A percentile compares a stretch with the other conserved stretches of the same genome.
phyloP scores from a whole-genome alignment of 345 rosid genomes.

The Mangifera indica region DNA sequence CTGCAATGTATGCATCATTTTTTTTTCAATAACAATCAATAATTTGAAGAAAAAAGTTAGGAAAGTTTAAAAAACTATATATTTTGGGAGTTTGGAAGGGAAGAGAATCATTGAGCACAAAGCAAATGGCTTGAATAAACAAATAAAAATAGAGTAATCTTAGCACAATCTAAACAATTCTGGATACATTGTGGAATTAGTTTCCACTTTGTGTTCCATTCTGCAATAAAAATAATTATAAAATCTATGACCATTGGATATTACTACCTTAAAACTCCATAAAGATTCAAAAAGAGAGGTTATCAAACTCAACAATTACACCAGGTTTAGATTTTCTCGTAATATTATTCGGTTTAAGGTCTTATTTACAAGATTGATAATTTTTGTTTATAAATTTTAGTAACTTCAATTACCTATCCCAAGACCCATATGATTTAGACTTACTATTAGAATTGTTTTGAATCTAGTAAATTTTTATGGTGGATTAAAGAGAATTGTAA shows the following conservation, averaged over 20 bases:
- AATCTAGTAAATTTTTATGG: not conserved
- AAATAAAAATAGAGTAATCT: not conserved
- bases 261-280: not conserved
- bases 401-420: not conserved
- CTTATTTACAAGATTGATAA: too few species aligned
- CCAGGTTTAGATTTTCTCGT: too few species aligned
- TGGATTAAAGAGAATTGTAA: too few species aligned
- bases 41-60: not conserved
- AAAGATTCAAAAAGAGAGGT: not conserved
- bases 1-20: too few species aligned
- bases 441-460: not conserved
- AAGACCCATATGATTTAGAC: not conserved
- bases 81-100: not conserved
- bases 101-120: not conserved
- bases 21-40: not conserved
- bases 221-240: not conserved
- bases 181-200: not conserved
- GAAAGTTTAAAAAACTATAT: not conserved
- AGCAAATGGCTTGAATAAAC: slow-evolving; percentile 3
- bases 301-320: not conserved
- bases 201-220: not conserved
- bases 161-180: not conserved
- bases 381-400: too few species aligned
- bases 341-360: too few species aligned
- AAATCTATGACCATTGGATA: not conserved